Conservation (phyloP, 129 eudicot genomes). For the Pulicaria dysenterica region DNA sequence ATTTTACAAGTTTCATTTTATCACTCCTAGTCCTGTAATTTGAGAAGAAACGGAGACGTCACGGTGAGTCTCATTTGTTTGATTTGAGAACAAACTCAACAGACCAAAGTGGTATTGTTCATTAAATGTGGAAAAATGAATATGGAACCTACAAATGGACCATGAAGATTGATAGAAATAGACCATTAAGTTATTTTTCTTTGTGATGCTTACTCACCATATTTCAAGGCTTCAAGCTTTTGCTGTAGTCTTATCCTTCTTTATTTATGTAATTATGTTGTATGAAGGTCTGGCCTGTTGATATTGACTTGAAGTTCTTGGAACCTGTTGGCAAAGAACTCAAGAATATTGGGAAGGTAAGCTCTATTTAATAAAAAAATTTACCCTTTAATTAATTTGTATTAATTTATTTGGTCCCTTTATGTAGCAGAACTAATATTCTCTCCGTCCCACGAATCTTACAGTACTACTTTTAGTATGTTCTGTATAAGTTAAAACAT, state of each 20-base stretch:
- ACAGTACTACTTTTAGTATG: background rate
- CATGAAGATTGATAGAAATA: background rate
- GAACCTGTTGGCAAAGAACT: constrained; percentile 92
- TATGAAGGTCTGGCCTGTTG: constrained; percentile 86
- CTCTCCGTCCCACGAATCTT: background rate
- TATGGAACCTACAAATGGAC: too few relatives aligned
- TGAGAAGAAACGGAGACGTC: constrained; percentile 9
- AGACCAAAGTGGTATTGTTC: too few relatives aligned
- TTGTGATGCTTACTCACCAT: background rate
- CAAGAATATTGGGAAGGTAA: constrained; percentile 77
- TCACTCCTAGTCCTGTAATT: background rate
- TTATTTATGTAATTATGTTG: background rate
- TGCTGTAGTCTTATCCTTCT: constrained; percentile 12
- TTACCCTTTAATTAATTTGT: background rate
- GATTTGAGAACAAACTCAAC: background rate
- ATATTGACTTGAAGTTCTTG: constrained; percentile 75
- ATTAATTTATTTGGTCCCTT: background rate
- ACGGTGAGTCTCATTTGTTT: background rate
- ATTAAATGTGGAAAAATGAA: too few relatives aligned
- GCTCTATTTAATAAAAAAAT: background rate
- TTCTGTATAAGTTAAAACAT: background rate
- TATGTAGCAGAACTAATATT: background rate
- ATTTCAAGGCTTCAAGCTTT: background rate
- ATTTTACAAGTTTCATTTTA: background rate
- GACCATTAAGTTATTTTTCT: background rate